These are phyloP conservation scores for Umbelopsis vinacea DNA, from an alignment of 192 early-diverging fungal genomes.

Conservation along the genomic window DNA sequence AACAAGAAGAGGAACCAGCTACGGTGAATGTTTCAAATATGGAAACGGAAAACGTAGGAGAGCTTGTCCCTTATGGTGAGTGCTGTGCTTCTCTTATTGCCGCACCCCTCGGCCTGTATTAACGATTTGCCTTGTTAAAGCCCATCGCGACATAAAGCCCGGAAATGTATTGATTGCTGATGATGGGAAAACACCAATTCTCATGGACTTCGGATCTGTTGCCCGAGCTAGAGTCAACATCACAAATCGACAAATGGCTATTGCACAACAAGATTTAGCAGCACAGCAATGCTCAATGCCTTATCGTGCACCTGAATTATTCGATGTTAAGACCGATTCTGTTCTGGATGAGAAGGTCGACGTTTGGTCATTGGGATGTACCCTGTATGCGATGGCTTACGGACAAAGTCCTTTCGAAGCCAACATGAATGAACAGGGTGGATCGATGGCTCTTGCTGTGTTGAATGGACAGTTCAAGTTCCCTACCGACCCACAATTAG, in stretches of 20 bases:
- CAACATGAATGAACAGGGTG: constrained; percentile 66
- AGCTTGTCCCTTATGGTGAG: constrained; percentile 42
- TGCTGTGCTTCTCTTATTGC: not conserved
- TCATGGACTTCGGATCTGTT: constrained; percentile 83
- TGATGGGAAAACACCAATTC: constrained; percentile 65
- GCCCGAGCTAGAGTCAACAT: constrained; percentile 59
- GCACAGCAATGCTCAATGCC: constrained; percentile 74
- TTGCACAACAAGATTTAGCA: constrained; percentile 71
- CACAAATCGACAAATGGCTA: constrained; percentile 58
- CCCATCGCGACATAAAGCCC: constrained; percentile 80
- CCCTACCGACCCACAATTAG: constrained; percentile 43
- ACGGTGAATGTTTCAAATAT: constrained; percentile 2
- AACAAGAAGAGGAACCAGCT: constrained; percentile 11
- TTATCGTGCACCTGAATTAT: constrained; percentile 79
- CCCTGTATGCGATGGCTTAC: constrained; percentile 74
- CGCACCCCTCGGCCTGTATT: not conserved
- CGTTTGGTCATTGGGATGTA: constrained; percentile 79
- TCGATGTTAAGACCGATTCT: constrained; percentile 71
- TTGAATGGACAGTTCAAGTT: constrained; percentile 64
- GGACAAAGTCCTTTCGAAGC: constrained; percentile 73
- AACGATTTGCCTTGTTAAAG: constrained; percentile 34
- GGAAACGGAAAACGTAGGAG: constrained; percentile 21
- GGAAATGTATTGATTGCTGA: constrained; percentile 72
- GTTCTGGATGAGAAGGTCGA: constrained; percentile 72
- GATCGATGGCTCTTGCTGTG: constrained; percentile 73